A percentile compares a stretch with the other conserved stretches of the same genome.
Conservation (phyloP, 768 basidiomycete genomes). For the Rossbeevera mucosa region DNA sequence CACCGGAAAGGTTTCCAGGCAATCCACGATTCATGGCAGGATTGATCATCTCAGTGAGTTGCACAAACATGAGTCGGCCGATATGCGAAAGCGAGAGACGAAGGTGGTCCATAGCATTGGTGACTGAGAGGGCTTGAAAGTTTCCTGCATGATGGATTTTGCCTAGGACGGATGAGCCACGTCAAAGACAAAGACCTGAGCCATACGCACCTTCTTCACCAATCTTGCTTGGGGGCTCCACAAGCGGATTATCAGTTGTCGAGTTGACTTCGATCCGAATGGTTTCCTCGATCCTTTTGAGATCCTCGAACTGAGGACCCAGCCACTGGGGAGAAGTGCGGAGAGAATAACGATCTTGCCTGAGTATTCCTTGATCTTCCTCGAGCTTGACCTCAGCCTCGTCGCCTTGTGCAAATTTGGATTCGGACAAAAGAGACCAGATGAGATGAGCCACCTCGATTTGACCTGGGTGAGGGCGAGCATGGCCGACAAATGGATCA, state of each 20-base stretch:
- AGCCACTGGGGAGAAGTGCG: slow-evolving; percentile 81
- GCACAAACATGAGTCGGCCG: slow-evolving; percentile 65
- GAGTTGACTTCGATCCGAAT: slow-evolving; percentile 78
- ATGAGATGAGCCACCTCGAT: slow-evolving; percentile 71
- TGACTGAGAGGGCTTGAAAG: slow-evolving; percentile 85
- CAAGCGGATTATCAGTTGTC: slow-evolving; percentile 85
- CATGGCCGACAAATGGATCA: slow-evolving; percentile 69
- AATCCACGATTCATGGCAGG: slow-evolving; percentile 68
- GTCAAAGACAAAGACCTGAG: not conserved
- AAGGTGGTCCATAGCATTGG: slow-evolving; percentile 85
- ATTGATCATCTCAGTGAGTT: slow-evolving; percentile 55
- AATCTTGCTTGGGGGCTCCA: slow-evolving; percentile 72
- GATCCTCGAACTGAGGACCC: slow-evolving; percentile 80
- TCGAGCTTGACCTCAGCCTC: slow-evolving; percentile 73
- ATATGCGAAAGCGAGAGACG: slow-evolving; percentile 67
- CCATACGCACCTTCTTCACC: slow-evolving; percentile 17
- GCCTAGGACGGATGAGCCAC: slow-evolving; percentile 26
- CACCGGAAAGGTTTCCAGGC: slow-evolving; percentile 73
- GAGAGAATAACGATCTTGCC: slow-evolving; percentile 69
- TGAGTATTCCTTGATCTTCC: slow-evolving; percentile 67
- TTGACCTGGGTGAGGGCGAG: slow-evolving; percentile 84
- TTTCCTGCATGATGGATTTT: slow-evolving; percentile 79
- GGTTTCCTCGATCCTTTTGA: slow-evolving; percentile 58
- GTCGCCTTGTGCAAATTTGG: slow-evolving; percentile 58
- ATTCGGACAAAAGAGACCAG: slow-evolving; percentile 62